Evolutionary conservation across 192 early-diverging fungal genomes (phyloP), one percentile per base, ranked within the genome.

Genomic region (Podila clonocystis): DNA sequence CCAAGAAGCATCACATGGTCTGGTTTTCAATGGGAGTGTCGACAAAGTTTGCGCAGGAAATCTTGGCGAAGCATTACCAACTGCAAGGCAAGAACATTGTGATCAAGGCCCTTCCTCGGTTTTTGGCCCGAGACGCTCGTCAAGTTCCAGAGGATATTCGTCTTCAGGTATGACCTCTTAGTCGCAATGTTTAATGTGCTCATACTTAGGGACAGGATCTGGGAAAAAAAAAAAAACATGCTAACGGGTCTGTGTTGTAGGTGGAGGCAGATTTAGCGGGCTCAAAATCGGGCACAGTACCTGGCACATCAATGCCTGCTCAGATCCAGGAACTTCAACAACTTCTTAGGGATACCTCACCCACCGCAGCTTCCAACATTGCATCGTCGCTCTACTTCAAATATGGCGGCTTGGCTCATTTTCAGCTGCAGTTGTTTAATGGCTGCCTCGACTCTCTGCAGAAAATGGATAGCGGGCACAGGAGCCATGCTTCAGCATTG

Each of bases 1-100:
- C 88, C 13, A 75, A 84, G 48, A 76, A 83, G 24, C 83, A 90
- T 63, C 76, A 82, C 34, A 82, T 73, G 65, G 74, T 87, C 11
- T 90, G 89, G 89, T 76, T 82, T 33, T 63, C 86, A 4, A 85
- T 86, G 85, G 82, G 75, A 0, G 55, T 65, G 7, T 33, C 67
- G 11, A 80, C 70, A 34, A 67, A 68, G 62, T 73, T 80, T 30
- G 66, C 77, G 0, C 77, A 80, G 57, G 70, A 49, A 13, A 80
- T 80, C 30, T 58, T 80, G 24, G 67, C 70, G 15, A 80, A 80
- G 70, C 77, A 80, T 20, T 80, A 80, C 57, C 63, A 58, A 19
- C 55, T 80, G 24, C 70, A 73, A 41, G 36, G 49, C 31, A 80
- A 80, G 49, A 80, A 68, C n/a, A 62, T 80, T 5, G 5, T 67